Conservation (phyloP, 768 basidiomycete genomes). For the Lactarius indigo region DNA sequence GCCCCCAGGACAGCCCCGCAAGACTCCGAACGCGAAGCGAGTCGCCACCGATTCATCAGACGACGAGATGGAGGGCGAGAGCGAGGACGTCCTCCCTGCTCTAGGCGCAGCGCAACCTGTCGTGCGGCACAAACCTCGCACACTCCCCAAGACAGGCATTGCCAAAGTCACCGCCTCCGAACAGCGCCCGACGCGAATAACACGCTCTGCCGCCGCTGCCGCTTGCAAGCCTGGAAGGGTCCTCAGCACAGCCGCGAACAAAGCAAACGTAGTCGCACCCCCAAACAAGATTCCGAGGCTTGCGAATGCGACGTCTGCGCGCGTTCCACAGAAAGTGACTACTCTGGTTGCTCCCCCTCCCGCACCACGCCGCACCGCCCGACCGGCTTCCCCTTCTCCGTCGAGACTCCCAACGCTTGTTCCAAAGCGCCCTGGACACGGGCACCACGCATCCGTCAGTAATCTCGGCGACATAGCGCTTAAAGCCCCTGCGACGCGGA, state of each 20-base stretch:
- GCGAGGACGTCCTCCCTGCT: slow-evolving; percentile 61
- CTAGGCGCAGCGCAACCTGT: slow-evolving; percentile 48
- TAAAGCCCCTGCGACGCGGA: slow-evolving; percentile 34
- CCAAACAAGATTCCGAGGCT: slow-evolving; percentile 42
- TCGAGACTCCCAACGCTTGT: slow-evolving; percentile 76
- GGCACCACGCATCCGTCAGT: slow-evolving; percentile 39
- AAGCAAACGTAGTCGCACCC: slow-evolving; percentile 32
- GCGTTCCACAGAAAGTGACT: slow-evolving; percentile 35
- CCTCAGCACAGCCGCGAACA: slow-evolving; percentile 26
- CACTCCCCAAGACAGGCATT: slow-evolving; percentile 34
- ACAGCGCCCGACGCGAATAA: slow-evolving; percentile 69
- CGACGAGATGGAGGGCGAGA: slow-evolving; percentile 53
- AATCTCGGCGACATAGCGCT: slow-evolving; percentile 49
- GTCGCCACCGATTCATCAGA: slow-evolving; percentile 64
- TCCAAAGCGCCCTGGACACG: slow-evolving; percentile 42
- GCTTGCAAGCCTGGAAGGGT: slow-evolving; percentile 29
- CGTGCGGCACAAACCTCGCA: slow-evolving; percentile 27
- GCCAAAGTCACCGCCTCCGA: slow-evolving; percentile 61
- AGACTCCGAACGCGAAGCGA: slow-evolving; percentile 80
- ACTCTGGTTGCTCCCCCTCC: slow-evolving; percentile 34
- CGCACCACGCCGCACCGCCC: slow-evolving; percentile 37
- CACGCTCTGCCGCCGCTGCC: slow-evolving; percentile 56
- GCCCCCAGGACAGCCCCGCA: slow-evolving; percentile 81
- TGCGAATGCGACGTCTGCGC: slow-evolving; percentile 43
- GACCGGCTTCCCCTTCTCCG: slow-evolving; percentile 63